Conservation (phyloP, 345 rosid species). For the Acer saccharum region DNA sequence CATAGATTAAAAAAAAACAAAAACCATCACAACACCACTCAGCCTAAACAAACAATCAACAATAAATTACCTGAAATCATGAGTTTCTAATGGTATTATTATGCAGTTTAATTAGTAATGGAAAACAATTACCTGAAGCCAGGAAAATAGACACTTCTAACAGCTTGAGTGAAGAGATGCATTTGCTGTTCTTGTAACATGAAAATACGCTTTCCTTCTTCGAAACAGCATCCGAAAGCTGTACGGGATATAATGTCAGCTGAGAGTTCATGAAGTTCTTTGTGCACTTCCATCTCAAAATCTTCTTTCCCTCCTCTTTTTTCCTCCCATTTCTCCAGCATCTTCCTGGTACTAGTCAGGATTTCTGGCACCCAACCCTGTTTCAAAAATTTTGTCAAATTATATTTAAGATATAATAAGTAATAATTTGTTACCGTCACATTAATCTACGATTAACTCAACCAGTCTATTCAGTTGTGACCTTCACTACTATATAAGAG, state of each 20-base stretch:
- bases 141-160: constrained; percentile 67
- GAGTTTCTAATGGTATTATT: background rate
- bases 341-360: constrained; percentile 43
- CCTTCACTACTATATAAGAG: no score
- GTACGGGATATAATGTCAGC: constrained; percentile 80
- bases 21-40: background rate
- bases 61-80: no score
- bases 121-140: constrained; percentile 63
- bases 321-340: constrained; percentile 71
- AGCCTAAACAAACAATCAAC: background rate
- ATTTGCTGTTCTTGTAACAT: constrained; percentile 68
- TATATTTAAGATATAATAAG: no score
- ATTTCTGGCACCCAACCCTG: constrained; percentile 81
- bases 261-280: constrained; percentile 61
- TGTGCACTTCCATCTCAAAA: constrained; percentile 65
- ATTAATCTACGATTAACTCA: no score
- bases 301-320: constrained; percentile 52
- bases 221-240: constrained; percentile 80
- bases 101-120: background rate
- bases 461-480: no score
- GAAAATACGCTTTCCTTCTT: constrained; percentile 75
- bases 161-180: constrained; percentile 52
- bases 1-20: background rate
- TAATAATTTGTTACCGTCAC: no score
- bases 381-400: background rate